These are phyloP conservation scores for Tremellales sp. DNA, from an alignment of 1,284 basidiomycete species.

Conservation along the genomic window DNA sequence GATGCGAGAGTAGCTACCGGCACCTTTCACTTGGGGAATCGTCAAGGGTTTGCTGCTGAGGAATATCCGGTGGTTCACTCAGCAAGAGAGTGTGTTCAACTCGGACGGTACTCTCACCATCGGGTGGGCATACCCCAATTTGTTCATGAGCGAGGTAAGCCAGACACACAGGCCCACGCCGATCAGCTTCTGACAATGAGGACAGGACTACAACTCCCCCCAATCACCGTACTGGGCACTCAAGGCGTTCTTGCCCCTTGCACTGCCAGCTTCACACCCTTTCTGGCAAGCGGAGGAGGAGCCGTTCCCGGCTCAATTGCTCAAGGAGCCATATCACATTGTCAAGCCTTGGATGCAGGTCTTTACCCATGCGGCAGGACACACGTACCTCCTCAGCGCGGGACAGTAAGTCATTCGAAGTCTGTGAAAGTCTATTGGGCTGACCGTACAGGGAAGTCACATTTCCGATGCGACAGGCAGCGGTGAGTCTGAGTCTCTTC, in stretches of 20 bases:
- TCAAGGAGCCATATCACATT: constrained; percentile 8
- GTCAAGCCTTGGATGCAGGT: constrained; percentile 28
- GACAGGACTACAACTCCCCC: constrained; percentile 33
- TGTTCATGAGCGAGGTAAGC: constrained; percentile 67
- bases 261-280: constrained; percentile 60
- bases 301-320: constrained; percentile 15
- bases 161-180: constrained; percentile 4
- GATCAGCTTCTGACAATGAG: too few relatives aligned
- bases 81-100: constrained; percentile 53
- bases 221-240: constrained; percentile 72
- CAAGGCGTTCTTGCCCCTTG: constrained; percentile 64
- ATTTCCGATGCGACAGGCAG: constrained; percentile 13
- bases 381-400: constrained; percentile 16
- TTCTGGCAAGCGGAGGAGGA: constrained; percentile 63
- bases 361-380: constrained; percentile 23
- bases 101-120: constrained; percentile 65
- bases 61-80: constrained; percentile 66
- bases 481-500: constrained; percentile 54
- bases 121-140: constrained; percentile 66
- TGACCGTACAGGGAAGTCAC: constrained; percentile 3
- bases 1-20: constrained; percentile 55
- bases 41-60: constrained; percentile 67
- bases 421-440: neutral
- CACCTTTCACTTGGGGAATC: constrained; percentile 62
- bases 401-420: constrained; percentile 12